Evolutionary conservation across 805 yeast species (phyloP).

Genomic region (Cyberlindnera euphorbiae): DNA sequence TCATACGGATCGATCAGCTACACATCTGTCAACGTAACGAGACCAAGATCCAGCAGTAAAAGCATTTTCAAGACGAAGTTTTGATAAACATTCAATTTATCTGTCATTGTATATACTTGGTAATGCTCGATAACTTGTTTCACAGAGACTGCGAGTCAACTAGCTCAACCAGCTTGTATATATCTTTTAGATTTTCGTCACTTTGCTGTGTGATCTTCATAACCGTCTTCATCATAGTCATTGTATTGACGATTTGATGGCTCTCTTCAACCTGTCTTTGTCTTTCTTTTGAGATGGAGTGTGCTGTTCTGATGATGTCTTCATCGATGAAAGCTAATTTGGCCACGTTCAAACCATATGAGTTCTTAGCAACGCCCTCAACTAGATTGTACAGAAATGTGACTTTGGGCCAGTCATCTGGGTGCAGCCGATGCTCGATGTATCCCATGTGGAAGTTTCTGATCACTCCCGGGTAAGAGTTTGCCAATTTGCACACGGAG

Average conservation of each 20-base stretch:
- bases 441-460: constrained; percentile 87
- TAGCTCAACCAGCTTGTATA: constrained; percentile 6
- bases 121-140: no score
- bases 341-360: constrained; percentile 97
- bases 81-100: not conserved
- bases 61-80: constrained; percentile 27
- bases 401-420: constrained; percentile 50
- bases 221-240: not conserved
- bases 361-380: constrained; percentile 85
- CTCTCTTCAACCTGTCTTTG: constrained; percentile 43
- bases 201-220: not conserved
- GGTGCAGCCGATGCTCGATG: constrained; percentile 31
- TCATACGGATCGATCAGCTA: constrained; percentile 39
- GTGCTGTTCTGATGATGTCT: constrained; percentile 86
- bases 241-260: constrained; percentile 1
- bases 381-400: constrained; percentile 88
- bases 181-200: constrained; percentile 4
- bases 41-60: constrained; percentile 36
- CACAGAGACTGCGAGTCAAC: constrained; percentile 1
- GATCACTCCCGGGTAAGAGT: constrained; percentile 49
- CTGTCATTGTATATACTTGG: not conserved
- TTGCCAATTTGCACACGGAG: constrained; percentile 78
- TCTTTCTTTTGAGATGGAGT: constrained; percentile 78
- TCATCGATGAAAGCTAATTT: constrained; percentile 89
- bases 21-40: constrained; percentile 29